Evolutionary conservation across 129 eudicot species (phyloP).

Genomic region (Pulicaria dysenterica): DNA sequence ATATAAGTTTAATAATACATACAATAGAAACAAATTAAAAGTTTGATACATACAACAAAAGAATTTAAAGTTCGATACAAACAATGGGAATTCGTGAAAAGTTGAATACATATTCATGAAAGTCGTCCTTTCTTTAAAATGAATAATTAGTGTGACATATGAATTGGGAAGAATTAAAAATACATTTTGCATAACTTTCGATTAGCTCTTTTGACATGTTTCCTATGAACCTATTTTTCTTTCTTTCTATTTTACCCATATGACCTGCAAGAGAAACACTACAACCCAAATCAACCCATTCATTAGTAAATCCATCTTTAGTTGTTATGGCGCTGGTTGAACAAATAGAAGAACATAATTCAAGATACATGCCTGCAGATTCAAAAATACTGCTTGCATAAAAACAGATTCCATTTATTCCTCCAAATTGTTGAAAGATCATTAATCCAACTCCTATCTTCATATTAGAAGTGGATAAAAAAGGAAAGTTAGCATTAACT

Average conservation of each 20-base stretch:
- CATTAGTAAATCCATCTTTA: neutral
- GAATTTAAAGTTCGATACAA: too few relatives aligned
- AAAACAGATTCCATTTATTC: constrained; percentile 78
- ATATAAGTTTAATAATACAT: too few relatives aligned
- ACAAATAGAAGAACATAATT: neutral
- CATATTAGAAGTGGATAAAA: constrained; percentile 23
- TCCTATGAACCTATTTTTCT: neutral
- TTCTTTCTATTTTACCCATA: neutral
- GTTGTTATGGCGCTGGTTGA: neutral
- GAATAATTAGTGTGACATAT: neutral
- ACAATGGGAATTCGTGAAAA: too few relatives aligned
- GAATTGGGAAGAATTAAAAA: neutral
- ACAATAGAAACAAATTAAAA: neutral
- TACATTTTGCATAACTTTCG: neutral
- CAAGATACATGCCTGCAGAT: constrained; percentile 54
- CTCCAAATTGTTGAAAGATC: constrained; percentile 86
- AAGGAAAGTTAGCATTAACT: constrained; percentile 2
- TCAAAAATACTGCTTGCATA: constrained; percentile 70
- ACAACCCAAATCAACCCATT: neutral
- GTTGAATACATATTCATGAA: too few relatives aligned
- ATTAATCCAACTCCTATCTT: constrained; percentile 90
- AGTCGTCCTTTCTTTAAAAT: neutral
- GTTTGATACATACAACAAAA: neutral
- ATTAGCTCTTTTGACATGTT: neutral
- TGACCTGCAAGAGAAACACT: neutral